Percentiles rank a stretch among this genome's conserved stretches.
These are phyloP conservation scores for Podospora appendiculata DNA, from an alignment of 495 filamentous ascomycete genomes.

Conservation along the genomic window DNA sequence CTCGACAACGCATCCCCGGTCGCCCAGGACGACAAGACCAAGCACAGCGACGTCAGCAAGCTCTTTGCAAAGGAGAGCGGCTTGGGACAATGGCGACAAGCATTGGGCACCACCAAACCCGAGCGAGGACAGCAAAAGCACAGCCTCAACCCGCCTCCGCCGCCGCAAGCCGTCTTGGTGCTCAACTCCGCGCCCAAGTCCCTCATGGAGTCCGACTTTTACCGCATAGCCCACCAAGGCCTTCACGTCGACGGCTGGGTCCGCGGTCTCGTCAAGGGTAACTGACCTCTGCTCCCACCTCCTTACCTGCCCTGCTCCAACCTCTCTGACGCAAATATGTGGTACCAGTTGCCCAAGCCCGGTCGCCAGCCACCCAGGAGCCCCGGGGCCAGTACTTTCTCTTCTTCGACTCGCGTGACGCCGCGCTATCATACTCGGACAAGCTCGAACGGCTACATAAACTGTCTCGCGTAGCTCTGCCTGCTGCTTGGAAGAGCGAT, in stretches of 20 bases:
- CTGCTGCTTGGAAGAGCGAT: constrained; percentile 1
- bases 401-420: constrained; percentile 47
- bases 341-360: constrained; percentile 40
- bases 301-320: too few species aligned
- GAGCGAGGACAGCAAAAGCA: too few species aligned
- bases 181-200: constrained; percentile 36
- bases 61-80: too few species aligned
- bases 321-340: too few species aligned
- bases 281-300: too few species aligned
- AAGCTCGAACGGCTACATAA: constrained; percentile 38
- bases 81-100: too few species aligned
- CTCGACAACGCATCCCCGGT: too few species aligned
- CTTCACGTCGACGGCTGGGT: constrained; percentile 57
- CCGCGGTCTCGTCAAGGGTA: constrained; percentile 38
- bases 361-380: constrained; percentile 45
- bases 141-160: too few species aligned
- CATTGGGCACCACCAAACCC: too few species aligned
- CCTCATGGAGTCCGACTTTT: constrained; percentile 56
- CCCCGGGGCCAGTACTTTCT: constrained; percentile 51
- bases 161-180: too few species aligned
- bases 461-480: constrained; percentile 28
- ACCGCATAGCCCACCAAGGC: constrained; percentile 49
- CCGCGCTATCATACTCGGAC: constrained; percentile 47
- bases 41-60: too few species aligned
- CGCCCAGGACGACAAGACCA: too few species aligned